Evolutionary conservation across 2,329 filamentous ascomycete species (phyloP).

Genomic region (Parafenestella ontariensis): DNA sequence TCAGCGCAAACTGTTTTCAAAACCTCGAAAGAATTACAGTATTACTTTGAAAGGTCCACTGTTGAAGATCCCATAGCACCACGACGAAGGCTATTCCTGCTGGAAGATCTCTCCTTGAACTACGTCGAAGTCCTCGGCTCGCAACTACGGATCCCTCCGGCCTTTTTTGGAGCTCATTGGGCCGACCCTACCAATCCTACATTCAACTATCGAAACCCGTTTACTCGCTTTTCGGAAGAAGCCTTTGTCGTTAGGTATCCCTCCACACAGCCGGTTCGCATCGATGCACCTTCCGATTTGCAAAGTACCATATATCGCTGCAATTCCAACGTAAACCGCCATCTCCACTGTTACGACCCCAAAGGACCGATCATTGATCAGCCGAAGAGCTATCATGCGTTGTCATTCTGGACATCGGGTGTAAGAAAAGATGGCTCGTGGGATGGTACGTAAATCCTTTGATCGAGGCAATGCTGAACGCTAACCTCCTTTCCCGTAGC

Average conservation of each 20-base stretch:
- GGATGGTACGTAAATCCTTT: not conserved
- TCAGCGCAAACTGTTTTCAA: not conserved
- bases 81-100: slow-evolving; percentile 9
- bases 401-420: not conserved
- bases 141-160: slow-evolving; percentile 11
- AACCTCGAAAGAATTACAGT: not conserved
- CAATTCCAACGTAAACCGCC: not conserved
- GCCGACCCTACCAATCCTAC: slow-evolving; percentile 11
- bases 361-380: not conserved
- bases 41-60: not conserved
- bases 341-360: not conserved
- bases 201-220: slow-evolving; percentile 15
- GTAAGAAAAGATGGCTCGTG: not conserved
- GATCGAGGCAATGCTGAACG: not conserved
- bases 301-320: not conserved
- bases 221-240: slow-evolving; percentile 7
- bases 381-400: not conserved
- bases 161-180: slow-evolving; percentile 16
- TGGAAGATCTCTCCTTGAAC: slow-evolving; percentile 13
- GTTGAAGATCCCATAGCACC: not conserved
- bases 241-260: slow-evolving; percentile 4
- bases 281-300: not conserved
- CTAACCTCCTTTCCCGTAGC: not conserved
- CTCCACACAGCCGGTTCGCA: not conserved
- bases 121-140: slow-evolving; percentile 12